Evolutionary conservation across 176 grass and related monocot genomes (phyloP).

Genomic region (Otatea glauca): DNA sequence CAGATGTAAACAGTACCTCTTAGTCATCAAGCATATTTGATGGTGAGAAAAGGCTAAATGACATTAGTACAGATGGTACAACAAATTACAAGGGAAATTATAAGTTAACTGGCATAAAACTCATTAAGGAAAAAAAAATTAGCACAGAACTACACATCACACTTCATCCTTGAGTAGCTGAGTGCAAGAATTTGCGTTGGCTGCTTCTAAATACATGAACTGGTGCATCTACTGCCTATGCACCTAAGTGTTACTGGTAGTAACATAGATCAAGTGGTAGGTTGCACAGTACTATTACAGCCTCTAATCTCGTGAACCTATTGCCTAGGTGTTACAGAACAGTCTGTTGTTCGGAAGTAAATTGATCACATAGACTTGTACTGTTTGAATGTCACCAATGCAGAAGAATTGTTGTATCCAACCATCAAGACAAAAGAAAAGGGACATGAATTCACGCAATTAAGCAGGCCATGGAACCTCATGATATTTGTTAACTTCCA

Average conservation of each 20-base stretch:
- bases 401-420: background rate
- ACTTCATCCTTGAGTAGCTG: constrained; percentile 16
- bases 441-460: background rate
- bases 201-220: constrained; percentile 30
- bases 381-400: constrained; percentile 1
- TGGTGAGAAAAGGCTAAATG: constrained; percentile 13
- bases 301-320: background rate
- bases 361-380: background rate
- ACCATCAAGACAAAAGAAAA: background rate
- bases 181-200: background rate
- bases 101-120: constrained; percentile 21
- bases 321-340: background rate
- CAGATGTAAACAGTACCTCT: constrained; percentile 6
- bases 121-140: background rate
- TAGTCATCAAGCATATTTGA: constrained; percentile 26
- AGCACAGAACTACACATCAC: background rate
- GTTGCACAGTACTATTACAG: background rate
- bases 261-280: background rate
- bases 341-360: background rate
- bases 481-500: background rate
- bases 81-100: background rate
- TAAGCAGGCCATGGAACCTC: background rate
- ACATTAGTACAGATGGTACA: background rate
- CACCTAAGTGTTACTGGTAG: background rate
- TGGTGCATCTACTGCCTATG: background rate